These are phyloP conservation scores for Pythium oligandrum DNA, from an alignment of 352 stramenopile genomes.

Conservation along the genomic window DNA sequence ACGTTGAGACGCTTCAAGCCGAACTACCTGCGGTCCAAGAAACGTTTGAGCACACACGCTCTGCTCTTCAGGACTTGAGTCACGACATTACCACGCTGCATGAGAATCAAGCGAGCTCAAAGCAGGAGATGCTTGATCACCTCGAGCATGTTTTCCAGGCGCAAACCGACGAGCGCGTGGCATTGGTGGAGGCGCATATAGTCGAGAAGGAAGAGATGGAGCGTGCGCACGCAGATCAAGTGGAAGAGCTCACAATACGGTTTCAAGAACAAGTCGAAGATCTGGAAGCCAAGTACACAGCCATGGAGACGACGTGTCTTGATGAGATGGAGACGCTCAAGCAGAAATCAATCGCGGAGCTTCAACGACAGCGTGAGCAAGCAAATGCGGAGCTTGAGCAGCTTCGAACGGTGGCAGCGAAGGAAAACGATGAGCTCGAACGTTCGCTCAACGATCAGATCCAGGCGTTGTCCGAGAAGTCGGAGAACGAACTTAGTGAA, in stretches of 20 bases:
- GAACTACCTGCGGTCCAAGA: slow-evolving; percentile 35
- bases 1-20: slow-evolving; percentile 45
- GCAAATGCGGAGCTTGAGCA: slow-evolving; percentile 8
- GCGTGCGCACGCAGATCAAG: slow-evolving; percentile 20
- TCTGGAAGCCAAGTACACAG: slow-evolving; percentile 25
- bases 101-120: slow-evolving; percentile 28
- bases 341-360: slow-evolving; percentile 9
- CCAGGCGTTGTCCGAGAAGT: not conserved
- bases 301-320: slow-evolving; percentile 26
- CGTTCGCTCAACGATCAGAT: not conserved
- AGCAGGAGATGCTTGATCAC: slow-evolving; percentile 36
- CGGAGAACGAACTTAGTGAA: slow-evolving; percentile 1
- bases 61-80: slow-evolving; percentile 31
- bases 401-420: slow-evolving; percentile 11
- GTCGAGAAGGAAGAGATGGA: slow-evolving; percentile 25
- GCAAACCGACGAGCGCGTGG: slow-evolving; percentile 39
- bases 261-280: slow-evolving; percentile 26
- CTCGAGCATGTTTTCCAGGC: slow-evolving; percentile 35
- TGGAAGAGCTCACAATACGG: slow-evolving; percentile 13
- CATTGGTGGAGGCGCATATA: slow-evolving; percentile 30
- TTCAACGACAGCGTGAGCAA: slow-evolving; percentile 7
- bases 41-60: slow-evolving; percentile 28
- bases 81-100: slow-evolving; percentile 41
- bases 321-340: slow-evolving; percentile 36
- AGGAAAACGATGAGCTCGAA: slow-evolving; percentile 4